Percentiles rank a stretch among this genome's conserved stretches.
These are phyloP conservation scores for Aspergillus sparsus DNA, from an alignment of 495 filamentous ascomycete genomes.

Conservation along the genomic window DNA sequence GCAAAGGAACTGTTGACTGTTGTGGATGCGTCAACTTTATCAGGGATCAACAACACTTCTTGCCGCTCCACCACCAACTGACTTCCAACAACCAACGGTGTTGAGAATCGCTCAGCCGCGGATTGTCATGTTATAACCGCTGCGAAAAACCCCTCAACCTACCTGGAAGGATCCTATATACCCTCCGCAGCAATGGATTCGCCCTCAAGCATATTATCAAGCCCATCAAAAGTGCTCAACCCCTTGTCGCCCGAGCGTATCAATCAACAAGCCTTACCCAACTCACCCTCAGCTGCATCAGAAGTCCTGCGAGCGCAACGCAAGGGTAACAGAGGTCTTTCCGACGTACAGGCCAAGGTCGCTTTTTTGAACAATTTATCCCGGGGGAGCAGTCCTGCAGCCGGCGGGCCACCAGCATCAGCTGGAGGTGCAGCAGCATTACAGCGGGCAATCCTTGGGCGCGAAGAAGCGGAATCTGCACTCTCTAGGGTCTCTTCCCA, in stretches of 20 bases:
- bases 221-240: conserved; percentile 60
- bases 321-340: conserved; percentile 49
- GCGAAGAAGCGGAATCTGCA: conserved; percentile 71
- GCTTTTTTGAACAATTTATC: conserved; percentile 76
- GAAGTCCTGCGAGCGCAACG: conserved; percentile 43
- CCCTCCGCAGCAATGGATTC: conserved; percentile 41
- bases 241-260: conserved; percentile 78
- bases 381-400: conserved; percentile 59
- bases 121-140: conserved; percentile 30
- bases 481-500: conserved; percentile 59
- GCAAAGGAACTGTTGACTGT: conserved; percentile 28
- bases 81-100: not conserved
- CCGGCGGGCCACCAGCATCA: conserved; percentile 45
- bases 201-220: conserved; percentile 45
- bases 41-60: conserved; percentile 19
- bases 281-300: conserved; percentile 54
- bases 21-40: conserved; percentile 38
- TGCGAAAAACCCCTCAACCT: conserved; percentile 13
- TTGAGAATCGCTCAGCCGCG: not conserved
- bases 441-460: conserved; percentile 76
- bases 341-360: conserved; percentile 86
- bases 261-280: conserved; percentile 64
- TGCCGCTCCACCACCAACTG: not conserved
- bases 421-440: conserved; percentile 65
- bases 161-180: conserved; percentile 17